Conservation (phyloP, 208 protist genomes). For the Leishmania lainsoni region DNA sequence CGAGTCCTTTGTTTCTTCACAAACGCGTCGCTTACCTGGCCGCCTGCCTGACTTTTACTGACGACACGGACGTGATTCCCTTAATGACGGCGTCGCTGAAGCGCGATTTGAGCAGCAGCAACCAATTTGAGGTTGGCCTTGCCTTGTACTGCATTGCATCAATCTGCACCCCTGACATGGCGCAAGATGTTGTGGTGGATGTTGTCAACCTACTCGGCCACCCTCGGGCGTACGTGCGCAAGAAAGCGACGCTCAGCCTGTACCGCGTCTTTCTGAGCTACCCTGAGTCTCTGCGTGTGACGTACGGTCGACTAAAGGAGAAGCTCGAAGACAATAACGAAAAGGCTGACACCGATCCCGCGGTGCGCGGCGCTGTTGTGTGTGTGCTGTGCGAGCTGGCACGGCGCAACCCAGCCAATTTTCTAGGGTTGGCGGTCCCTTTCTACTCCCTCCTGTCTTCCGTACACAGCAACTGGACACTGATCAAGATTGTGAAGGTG, state of each 20-base stretch:
- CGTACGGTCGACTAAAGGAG: conserved; percentile 96
- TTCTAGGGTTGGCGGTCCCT: conserved; percentile 95
- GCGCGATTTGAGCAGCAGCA: conserved; percentile 95
- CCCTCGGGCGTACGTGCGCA: conserved; percentile 93
- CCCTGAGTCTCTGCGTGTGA: conserved; percentile 96
- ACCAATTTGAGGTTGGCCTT: conserved; percentile 95
- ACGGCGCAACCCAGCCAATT: conserved; percentile 97
- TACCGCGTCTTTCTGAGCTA: conserved; percentile 98
- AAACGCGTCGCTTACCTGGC: conserved; percentile 96
- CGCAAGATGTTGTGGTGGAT: conserved; percentile 95
- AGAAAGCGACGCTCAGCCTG: conserved; percentile 95
- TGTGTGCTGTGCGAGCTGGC: conserved; percentile 99
- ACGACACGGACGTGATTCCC: conserved; percentile 96
- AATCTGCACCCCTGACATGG: conserved; percentile 97
- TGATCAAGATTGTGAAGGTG: conserved; percentile 99
- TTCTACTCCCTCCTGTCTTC: conserved; percentile 96
- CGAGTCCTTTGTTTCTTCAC: conserved; percentile 68
- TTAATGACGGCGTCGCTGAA: conserved; percentile 97
- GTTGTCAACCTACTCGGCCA: conserved; percentile 93
- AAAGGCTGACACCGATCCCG: conserved; percentile 74
- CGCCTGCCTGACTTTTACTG: conserved; percentile 94
- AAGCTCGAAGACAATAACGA: conserved; percentile 95
- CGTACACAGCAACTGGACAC: conserved; percentile 98
- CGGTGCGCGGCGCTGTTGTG: conserved; percentile 95
- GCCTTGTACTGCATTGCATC: conserved; percentile 96